Conservation (phyloP, 495 filamentous ascomycete species). For the Penicillium canescens region DNA sequence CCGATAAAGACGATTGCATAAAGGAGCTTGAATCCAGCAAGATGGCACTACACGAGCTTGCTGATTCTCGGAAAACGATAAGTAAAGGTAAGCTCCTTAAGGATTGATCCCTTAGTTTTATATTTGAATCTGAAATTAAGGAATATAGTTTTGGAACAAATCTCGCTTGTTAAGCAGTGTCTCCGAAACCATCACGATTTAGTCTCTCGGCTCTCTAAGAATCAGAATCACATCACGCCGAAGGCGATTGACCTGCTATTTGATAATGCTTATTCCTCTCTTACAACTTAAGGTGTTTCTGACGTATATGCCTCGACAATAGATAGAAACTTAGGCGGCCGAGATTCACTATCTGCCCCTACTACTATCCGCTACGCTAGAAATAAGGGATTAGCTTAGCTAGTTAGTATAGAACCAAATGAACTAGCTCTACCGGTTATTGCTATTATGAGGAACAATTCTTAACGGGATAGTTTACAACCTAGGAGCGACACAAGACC, state of each 20-base stretch:
- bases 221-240: not conserved
- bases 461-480: not conserved
- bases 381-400: not conserved
- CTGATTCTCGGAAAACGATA: too few relatives aligned
- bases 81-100: too few relatives aligned
- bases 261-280: not conserved
- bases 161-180: not conserved
- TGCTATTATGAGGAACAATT: not conserved
- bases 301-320: not conserved
- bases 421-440: not conserved
- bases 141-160: not conserved
- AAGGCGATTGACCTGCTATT: not conserved
- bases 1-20: too few relatives aligned
- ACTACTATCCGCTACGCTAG: not conserved
- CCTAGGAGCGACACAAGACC: not conserved
- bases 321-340: not conserved
- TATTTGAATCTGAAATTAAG: not conserved
- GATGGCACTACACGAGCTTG: too few relatives aligned
- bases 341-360: not conserved
- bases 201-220: not conserved
- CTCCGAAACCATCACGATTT: not conserved
- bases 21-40: too few relatives aligned
- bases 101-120: too few relatives aligned
- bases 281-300: not conserved
- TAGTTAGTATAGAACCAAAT: not conserved